Base-by-base conservation (phyloP, 345 rosid genomes). In the Dipteronia dyeriana region DNA sequence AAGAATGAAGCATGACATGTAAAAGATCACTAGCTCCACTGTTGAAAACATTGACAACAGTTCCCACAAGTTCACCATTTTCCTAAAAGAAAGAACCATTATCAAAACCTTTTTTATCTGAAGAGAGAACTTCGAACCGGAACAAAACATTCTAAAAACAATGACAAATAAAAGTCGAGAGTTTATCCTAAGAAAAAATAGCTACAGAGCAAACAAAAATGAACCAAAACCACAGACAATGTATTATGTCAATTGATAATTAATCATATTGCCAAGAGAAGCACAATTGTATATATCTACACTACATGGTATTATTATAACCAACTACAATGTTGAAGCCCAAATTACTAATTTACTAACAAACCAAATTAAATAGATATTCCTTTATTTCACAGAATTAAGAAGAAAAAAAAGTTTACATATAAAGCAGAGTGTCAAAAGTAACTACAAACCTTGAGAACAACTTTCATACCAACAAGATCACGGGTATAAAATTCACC, bases 11-110 rank as follows among this genome's bases (percentile, higher is more conserved):
- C 90, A 76, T 83, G 80, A 91, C 97, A 57, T 87, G 90, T 76
- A 95, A 83, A 76, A 95, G 94, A 87, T 95, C 98, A 81, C 66
- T 84, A 57, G 90, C 97, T 81, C 97, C 97, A 80, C 79, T 93
- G 81, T 95, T 83, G 67, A 88, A 93, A 80, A 93, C 75, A 83
- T 88, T 88, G 79, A 87, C 88, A 79, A 93, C 97, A 53, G 90
- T 90, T 80, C 98, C 98, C 72, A 95, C 83, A 80, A 80, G 83
- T 82, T 88, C 87, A 82, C 92, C 90, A 29, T 87, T 89, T 85
- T 91, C 98, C 97, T 91, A 88, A 75, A 75, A 73, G 67, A 65
- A 64, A 57, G 16, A 67, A 56, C 29, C 19, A 29, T 14, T 49
- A 34, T 26, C 17, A 75, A 68, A 73, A 29, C 45, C 65, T 54